Evolutionary conservation across 2,329 filamentous ascomycete genomes (phyloP).

Genomic region (Colletotrichum musicola): DNA sequence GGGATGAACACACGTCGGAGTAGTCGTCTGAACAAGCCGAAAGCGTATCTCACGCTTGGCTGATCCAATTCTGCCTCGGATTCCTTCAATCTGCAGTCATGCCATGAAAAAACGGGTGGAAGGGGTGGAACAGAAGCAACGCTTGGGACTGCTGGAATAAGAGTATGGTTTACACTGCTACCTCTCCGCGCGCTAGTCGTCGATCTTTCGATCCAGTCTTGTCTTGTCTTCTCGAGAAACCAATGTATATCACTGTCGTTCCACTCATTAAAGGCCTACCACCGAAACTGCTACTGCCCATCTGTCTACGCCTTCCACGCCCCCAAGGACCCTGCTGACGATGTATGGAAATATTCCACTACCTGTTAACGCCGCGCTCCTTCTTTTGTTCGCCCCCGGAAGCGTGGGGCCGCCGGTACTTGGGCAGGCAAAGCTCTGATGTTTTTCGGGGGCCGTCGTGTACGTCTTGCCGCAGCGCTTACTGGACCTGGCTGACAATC

Average conservation of each 20-base stretch:
- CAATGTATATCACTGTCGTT: conserved; percentile 36
- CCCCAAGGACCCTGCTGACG: conserved; percentile 36
- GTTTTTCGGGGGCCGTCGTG: conserved; percentile 22
- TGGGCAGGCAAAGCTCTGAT: conserved; percentile 30
- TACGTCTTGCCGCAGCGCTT: conserved; percentile 42
- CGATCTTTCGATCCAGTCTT: conserved; percentile 25
- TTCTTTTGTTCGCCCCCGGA: conserved; percentile 33
- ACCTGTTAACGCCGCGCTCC: conserved; percentile 35
- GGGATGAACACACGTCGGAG: conserved; percentile 2
- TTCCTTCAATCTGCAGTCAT: no score
- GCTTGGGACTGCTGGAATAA: background rate
- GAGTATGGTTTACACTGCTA: conserved; percentile 30
- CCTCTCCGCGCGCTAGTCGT: conserved; percentile 26
- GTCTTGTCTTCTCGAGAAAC: conserved; percentile 29
- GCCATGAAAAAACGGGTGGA: no score
- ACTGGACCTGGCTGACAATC: conserved; percentile 88
- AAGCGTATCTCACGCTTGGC: background rate
- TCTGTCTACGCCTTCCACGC: conserved; percentile 31
- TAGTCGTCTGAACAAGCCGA: conserved; percentile 7
- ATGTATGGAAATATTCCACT: conserved; percentile 30
- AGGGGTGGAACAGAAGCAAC: background rate
- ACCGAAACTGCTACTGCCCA: conserved; percentile 26
- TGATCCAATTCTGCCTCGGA: no score
- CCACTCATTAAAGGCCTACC: conserved; percentile 37
- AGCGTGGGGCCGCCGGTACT: conserved; percentile 31